Base-by-base conservation (phyloP, 2,329 filamentous ascomycete genomes). In the Bisporella sp. region DNA sequence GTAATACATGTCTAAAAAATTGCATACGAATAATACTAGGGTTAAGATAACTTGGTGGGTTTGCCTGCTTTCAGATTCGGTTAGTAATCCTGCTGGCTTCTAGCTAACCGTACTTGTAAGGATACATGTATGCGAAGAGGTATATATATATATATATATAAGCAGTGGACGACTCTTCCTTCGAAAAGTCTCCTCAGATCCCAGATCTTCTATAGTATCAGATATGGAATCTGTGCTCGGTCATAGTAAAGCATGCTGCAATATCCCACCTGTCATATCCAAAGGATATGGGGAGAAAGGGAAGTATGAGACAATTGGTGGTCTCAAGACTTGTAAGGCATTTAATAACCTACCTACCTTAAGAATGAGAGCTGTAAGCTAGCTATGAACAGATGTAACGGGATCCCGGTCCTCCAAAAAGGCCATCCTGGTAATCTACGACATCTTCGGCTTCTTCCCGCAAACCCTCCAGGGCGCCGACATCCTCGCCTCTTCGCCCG, bases 381-480 rank as follows among this genome's bases (percentile, higher is more conserved):
- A 21, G 3, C 13, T 39, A 13, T 39, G 35, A 13, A 12, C 33
- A 63, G 61, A 79, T 56, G 68, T 73, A 12, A 72, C 70, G 9
- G 72, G 74, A 41, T 69, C 75, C 29, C 59, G 64, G 12, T 67
- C 71, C 41, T 69, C 74, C 35, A 69, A 68, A 54, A 82, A 78
- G 66, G 84, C 77, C 46, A 73, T 87, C 47, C 66, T 87, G 48
- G 65, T 75, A 54, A 74, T 85, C 63, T 62, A 56, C 35, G 84
- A 87, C 66, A 83, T 85, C 64, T 85, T 85, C 61, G 82, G 84
- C 59, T 82, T 84, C 76, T 85, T 78, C 61, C 76, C 79, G 35
- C 84, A 87, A 69, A 85, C 83, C 8, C 58, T 86, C 6, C 83
- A 87, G 66, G 85, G 84, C 31, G 81, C 81, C 56, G 84, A 88